phyloP scores from a whole-genome alignment of 192 early-diverging fungal genomes.

The Phycomyces nitens region DNA sequence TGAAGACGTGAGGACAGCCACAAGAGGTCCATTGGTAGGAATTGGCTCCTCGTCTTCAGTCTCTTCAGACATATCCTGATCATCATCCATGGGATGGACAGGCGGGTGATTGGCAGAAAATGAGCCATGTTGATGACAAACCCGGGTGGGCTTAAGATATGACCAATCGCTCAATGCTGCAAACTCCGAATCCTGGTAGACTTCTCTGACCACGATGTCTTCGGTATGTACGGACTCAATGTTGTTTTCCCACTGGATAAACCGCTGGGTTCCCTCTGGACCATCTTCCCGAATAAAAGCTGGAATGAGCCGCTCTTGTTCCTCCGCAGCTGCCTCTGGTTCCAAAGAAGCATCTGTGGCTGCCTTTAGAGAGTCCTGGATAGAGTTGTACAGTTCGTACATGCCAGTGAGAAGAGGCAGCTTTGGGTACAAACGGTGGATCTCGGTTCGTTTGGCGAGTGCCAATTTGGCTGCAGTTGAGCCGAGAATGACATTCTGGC shows the following conservation, averaged over 20 bases:
- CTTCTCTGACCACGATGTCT: constrained; percentile 33
- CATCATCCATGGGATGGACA: constrained; percentile 18
- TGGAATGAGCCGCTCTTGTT: constrained; percentile 17
- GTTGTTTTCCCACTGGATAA: constrained; percentile 41
- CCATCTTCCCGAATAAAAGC: constrained; percentile 24
- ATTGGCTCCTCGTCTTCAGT: too few species aligned
- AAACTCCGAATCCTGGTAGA: constrained; percentile 48
- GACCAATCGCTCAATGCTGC: constrained; percentile 28
- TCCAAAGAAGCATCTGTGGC: not conserved
- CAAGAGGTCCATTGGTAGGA: too few species aligned
- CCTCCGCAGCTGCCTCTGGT: constrained; percentile 15
- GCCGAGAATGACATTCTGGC: constrained; percentile 21
- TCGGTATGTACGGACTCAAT: constrained; percentile 30
- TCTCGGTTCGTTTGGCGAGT: constrained; percentile 16
- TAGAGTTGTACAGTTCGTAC: constrained; percentile 10
- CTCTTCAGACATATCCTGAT: constrained; percentile 1
- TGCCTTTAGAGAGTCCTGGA: not conserved
- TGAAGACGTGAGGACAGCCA: constrained; percentile 49
- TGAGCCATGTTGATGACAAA: constrained; percentile 19
- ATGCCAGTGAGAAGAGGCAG: constrained; percentile 20
- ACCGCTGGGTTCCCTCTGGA: constrained; percentile 2
- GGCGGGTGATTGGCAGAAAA: not conserved
- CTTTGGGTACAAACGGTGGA: constrained; percentile 6
- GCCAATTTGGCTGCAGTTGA: constrained; percentile 10
- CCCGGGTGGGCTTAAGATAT: constrained; percentile 19